Evolutionary conservation across 176 grass and related monocot species (phyloP).

Genomic region (Pharus latifolius): DNA sequence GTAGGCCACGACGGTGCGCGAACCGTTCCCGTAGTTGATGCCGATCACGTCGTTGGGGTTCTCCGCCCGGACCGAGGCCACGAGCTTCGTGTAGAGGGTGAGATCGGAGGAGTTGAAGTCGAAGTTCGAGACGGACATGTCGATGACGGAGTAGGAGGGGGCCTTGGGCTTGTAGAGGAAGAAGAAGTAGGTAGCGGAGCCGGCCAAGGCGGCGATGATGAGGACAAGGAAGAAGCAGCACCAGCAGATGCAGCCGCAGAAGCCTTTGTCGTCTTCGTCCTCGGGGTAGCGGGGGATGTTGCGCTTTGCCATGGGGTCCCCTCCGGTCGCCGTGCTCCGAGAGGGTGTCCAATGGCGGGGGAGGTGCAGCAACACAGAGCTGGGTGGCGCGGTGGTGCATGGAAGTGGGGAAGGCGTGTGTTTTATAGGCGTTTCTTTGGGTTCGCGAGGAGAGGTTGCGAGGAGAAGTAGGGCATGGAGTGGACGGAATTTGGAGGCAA

Average conservation of each 20-base stretch:
- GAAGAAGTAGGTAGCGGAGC: constrained; percentile 15
- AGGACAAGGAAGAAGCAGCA: constrained; percentile 67
- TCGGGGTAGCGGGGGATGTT: constrained; percentile 47
- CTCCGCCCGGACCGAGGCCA: constrained; percentile 47
- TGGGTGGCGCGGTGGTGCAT: background rate
- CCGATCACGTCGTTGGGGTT: constrained; percentile 83
- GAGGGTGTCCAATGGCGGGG: background rate
- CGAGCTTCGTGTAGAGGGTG: constrained; percentile 55
- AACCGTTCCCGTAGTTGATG: constrained; percentile 50
- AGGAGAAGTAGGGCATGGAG: too few relatives aligned
- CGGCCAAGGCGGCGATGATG: constrained; percentile 20
- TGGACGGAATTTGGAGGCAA: too few relatives aligned
- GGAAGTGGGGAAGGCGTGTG: background rate
- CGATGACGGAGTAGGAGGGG: constrained; percentile 64
- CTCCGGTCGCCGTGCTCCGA: background rate
- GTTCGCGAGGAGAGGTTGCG: too few relatives aligned
- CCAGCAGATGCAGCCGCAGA: constrained; percentile 46
- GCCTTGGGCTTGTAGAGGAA: constrained; percentile 42
- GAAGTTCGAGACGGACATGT: constrained; percentile 60
- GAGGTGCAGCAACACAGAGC: background rate
- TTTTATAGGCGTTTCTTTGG: background rate
- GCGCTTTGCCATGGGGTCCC: constrained; percentile 14
- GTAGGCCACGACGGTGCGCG: constrained; percentile 49
- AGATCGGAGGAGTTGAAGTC: constrained; percentile 40
- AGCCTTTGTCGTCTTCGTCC: constrained; percentile 12